These are phyloP conservation scores for Kwoniella bestiolae DNA, from an alignment of 768 basidiomycete genomes.

Conservation along the genomic window DNA sequence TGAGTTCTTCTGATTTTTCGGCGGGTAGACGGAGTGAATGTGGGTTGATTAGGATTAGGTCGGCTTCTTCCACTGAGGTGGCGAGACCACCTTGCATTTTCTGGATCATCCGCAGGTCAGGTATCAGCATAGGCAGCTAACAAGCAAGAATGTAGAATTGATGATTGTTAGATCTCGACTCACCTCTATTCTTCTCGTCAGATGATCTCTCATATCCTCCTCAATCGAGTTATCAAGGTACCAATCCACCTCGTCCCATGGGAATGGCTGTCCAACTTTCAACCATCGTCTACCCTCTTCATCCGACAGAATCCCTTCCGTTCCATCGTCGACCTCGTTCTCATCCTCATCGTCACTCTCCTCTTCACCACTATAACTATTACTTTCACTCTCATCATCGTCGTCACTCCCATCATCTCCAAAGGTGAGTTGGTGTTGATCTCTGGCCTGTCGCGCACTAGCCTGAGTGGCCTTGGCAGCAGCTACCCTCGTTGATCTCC, in stretches of 20 bases:
- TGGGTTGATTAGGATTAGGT: conserved; percentile 21
- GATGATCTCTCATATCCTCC: conserved; percentile 8
- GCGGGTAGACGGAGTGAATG: background rate
- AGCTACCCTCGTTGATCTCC: background rate
- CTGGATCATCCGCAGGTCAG: too few species aligned
- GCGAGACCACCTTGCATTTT: conserved; percentile 7
- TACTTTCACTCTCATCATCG: background rate
- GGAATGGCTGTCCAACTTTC: conserved; percentile 8
- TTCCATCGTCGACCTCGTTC: background rate
- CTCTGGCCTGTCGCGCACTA: background rate
- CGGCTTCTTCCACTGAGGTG: background rate
- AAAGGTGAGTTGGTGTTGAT: background rate
- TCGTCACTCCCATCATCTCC: background rate
- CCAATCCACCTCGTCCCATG: conserved; percentile 11
- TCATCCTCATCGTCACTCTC: conserved; percentile 5
- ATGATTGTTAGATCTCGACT: too few species aligned
- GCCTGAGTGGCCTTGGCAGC: background rate
- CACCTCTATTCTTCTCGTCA: conserved; percentile 13
- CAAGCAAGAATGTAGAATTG: background rate
- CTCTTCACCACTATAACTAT: conserved; percentile 2
- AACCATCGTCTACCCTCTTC: conserved; percentile 5
- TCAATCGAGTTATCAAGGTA: conserved; percentile 16
- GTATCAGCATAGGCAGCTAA: background rate
- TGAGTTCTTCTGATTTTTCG: background rate
- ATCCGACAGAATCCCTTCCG: background rate